A percentile compares a stretch with the other conserved stretches of the same genome.
phyloP scores from a whole-genome alignment of 768 basidiomycete genomes.

The Mycena vitilis region DNA sequence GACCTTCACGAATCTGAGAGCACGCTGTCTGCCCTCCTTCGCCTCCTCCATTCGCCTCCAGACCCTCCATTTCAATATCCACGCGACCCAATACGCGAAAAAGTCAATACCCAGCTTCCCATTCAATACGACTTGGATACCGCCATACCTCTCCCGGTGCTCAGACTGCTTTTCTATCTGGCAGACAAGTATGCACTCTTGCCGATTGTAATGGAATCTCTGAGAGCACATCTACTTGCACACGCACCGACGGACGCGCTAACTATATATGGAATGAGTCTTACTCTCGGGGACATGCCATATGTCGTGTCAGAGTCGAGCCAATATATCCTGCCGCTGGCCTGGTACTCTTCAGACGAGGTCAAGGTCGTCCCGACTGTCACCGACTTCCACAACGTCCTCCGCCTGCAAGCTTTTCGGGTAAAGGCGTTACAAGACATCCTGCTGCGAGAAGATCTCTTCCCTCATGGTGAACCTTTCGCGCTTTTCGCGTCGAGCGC shows the following conservation, averaged over 20 bases:
- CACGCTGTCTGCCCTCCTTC: conserved; percentile 62
- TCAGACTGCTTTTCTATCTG: conserved; percentile 65
- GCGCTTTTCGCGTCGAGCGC: background rate
- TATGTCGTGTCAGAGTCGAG: conserved; percentile 68
- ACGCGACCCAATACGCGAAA: conserved; percentile 40
- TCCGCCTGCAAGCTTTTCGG: conserved; percentile 68
- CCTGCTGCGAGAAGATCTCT: conserved; percentile 70
- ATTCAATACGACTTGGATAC: conserved; percentile 55
- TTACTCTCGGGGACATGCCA: conserved; percentile 50
- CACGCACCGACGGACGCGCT: conserved; percentile 64
- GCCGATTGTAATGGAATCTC: conserved; percentile 48
- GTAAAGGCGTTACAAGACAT: conserved; percentile 63
- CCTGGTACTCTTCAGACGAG: conserved; percentile 62
- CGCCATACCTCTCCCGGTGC: conserved; percentile 73
- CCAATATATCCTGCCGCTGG: conserved; percentile 69
- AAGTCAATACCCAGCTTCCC: conserved; percentile 45
- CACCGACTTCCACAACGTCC: conserved; percentile 71
- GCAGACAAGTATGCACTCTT: conserved; percentile 76
- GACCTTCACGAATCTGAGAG: conserved; percentile 67
- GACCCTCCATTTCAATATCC: conserved; percentile 52
- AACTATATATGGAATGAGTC: conserved; percentile 72
- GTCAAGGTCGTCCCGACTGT: conserved; percentile 67
- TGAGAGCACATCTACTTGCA: conserved; percentile 65
- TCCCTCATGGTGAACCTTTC: conserved; percentile 68
- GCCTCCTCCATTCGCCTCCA: conserved; percentile 67